These are phyloP conservation scores for Syncephalastrum racemosum DNA, from an alignment of 371 early-diverging fungal genomes.

Conservation along the genomic window DNA sequence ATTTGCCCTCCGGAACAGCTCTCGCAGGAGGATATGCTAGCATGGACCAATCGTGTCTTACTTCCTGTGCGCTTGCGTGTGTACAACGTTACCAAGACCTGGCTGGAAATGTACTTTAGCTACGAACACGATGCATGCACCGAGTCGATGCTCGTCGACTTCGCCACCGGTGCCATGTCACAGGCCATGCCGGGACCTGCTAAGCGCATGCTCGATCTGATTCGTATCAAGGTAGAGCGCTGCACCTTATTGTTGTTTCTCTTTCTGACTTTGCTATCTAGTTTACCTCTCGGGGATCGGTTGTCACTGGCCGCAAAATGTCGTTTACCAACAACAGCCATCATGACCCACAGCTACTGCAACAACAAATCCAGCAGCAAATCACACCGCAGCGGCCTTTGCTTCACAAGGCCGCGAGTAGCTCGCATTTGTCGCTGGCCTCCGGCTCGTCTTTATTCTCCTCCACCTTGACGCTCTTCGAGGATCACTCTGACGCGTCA, in stretches of 20 bases:
- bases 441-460: conserved; percentile 32
- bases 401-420: conserved; percentile 16
- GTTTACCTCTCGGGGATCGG: conserved; percentile 17
- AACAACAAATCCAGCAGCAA: conserved; percentile 3
- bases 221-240: conserved; percentile 14
- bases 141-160: conserved; percentile 25
- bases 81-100: conserved; percentile 86
- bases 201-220: conserved; percentile 41
- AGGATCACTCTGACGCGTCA: conserved; percentile 23
- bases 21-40: conserved; percentile 65
- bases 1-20: conserved; percentile 71
- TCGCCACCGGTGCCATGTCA: conserved; percentile 29
- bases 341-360: neutral
- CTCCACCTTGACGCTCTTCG: conserved; percentile 28
- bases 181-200: conserved; percentile 43
- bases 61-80: conserved; percentile 87
- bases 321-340: conserved; percentile 19
- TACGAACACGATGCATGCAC: conserved; percentile 61
- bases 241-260: neutral
- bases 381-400: neutral
- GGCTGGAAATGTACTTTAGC: conserved; percentile 83
- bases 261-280: conserved; percentile 2
- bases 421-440: conserved; percentile 23
- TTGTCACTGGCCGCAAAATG: conserved; percentile 18
- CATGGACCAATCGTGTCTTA: conserved; percentile 84